Conservation (phyloP, 2,329 filamentous ascomycete species). For the Xylariaceae sp. region DNA sequence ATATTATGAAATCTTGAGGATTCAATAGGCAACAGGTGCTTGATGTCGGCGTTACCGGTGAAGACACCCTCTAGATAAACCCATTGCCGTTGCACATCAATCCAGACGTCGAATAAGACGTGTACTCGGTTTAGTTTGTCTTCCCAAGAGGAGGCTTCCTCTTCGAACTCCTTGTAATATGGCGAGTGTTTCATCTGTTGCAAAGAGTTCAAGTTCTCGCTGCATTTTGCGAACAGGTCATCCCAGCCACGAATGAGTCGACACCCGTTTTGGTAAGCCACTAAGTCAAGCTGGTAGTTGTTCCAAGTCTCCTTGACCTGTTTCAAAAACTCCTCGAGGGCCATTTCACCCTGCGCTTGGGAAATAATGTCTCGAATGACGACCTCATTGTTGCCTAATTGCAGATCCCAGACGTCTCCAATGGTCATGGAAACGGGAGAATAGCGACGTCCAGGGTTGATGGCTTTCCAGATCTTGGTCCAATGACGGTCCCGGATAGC, state of each 20-base stretch:
- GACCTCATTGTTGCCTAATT: slow-evolving; percentile 78
- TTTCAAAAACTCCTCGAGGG: slow-evolving; percentile 92
- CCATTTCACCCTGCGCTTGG: slow-evolving; percentile 97
- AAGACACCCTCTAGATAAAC: slow-evolving; percentile 99
- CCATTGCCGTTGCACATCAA: slow-evolving; percentile 99
- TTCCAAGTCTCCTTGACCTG: slow-evolving; percentile 97
- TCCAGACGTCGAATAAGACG: slow-evolving; percentile 98
- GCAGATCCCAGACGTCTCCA: slow-evolving; percentile 98
- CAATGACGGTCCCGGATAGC: slow-evolving; percentile 95
- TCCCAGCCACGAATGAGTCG: slow-evolving; percentile 97
- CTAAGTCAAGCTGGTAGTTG: slow-evolving; percentile 86
- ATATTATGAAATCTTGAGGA: slow-evolving; percentile 98
- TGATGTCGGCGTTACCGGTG: slow-evolving; percentile 97
- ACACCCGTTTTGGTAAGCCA: slow-evolving; percentile 97
- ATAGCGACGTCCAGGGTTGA: slow-evolving; percentile 89
- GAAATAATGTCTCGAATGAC: slow-evolving; percentile 89
- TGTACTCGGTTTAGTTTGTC: slow-evolving; percentile 97
- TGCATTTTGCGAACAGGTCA: slow-evolving; percentile 96
- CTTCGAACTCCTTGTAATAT: slow-evolving; percentile 99
- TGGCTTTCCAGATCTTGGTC: slow-evolving; percentile 94
- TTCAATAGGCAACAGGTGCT: slow-evolving; percentile 92
- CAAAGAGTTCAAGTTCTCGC: slow-evolving; percentile 93
- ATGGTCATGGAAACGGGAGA: slow-evolving; percentile 91
- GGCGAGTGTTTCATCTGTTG: slow-evolving; percentile 99
- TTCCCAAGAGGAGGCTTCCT: slow-evolving; percentile 94